Conservation (phyloP, 352 stramenopile genomes). For the Plasmopara viticola region DNA sequence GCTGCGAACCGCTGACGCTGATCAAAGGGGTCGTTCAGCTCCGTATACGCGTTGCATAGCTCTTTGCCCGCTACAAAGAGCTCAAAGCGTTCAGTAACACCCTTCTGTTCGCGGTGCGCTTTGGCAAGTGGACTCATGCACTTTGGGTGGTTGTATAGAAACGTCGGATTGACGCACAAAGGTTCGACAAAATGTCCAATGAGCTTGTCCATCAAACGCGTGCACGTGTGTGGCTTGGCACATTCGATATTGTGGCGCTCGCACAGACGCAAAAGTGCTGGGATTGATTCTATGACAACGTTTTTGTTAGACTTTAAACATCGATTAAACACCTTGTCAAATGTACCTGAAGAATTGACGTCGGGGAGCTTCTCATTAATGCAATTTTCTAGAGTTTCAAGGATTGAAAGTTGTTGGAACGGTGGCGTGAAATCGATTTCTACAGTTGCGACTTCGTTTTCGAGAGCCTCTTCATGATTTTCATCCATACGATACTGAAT, state of each 20-base stretch:
- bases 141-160: conserved; percentile 97
- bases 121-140: conserved; percentile 97
- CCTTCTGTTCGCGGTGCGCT: conserved; percentile 87
- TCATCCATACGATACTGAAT: conserved; percentile 92
- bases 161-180: conserved; percentile 92
- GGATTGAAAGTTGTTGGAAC: conserved; percentile 96
- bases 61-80: conserved; percentile 95
- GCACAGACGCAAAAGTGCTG: conserved; percentile 81
- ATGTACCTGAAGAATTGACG: conserved; percentile 53
- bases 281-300: conserved; percentile 39
- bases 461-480: conserved; percentile 2
- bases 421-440: conserved; percentile 98
- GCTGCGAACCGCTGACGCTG: conserved; percentile 94
- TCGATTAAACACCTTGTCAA: conserved; percentile 2
- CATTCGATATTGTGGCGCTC: conserved; percentile 88
- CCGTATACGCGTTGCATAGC: conserved; percentile 98
- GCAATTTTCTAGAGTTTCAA: conserved; percentile 91
- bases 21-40: conserved; percentile 97
- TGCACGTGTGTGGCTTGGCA: conserved; percentile 89
- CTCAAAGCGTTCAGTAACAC: conserved; percentile 97
- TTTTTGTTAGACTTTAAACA: background rate
- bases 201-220: conserved; percentile 95
- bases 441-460: conserved; percentile 31
- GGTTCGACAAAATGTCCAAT: conserved; percentile 97
- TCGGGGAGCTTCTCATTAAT: conserved; percentile 67